Conservation (phyloP, 169 alveolate genomes). For the Neospora caninum region DNA sequence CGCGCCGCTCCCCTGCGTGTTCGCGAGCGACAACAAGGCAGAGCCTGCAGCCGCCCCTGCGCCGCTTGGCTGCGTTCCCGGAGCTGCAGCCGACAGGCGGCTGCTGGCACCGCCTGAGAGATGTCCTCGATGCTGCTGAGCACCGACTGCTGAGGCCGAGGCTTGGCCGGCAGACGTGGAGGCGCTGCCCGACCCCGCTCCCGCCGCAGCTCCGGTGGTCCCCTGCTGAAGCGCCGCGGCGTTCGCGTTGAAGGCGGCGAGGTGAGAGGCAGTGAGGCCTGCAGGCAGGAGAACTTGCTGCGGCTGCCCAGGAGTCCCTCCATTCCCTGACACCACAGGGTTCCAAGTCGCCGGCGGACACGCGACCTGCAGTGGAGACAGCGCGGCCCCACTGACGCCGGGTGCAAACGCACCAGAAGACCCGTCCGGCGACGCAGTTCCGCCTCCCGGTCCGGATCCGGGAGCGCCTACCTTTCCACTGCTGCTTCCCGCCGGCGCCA, state of each 20-base stretch:
- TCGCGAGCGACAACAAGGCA: neutral
- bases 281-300: slow-evolving; percentile 12
- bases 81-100: neutral
- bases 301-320: neutral
- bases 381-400: neutral
- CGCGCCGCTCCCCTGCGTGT: neutral
- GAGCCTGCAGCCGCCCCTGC: neutral
- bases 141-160: neutral
- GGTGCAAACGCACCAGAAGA: neutral
- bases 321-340: neutral
- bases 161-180: neutral
- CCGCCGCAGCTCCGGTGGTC: neutral
- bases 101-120: neutral
- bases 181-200: neutral
- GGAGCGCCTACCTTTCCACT: neutral
- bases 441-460: neutral
- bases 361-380: neutral
- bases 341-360: neutral
- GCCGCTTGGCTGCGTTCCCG: neutral
- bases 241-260: neutral
- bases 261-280: neutral
- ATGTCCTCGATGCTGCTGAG: neutral
- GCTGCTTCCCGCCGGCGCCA: neutral
- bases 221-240: slow-evolving; percentile 18
- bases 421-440: neutral